Evolutionary conservation across 768 basidiomycete genomes (phyloP), one percentile per base, ranked within the genome.

Genomic region (Leccinum fibrillosum): DNA sequence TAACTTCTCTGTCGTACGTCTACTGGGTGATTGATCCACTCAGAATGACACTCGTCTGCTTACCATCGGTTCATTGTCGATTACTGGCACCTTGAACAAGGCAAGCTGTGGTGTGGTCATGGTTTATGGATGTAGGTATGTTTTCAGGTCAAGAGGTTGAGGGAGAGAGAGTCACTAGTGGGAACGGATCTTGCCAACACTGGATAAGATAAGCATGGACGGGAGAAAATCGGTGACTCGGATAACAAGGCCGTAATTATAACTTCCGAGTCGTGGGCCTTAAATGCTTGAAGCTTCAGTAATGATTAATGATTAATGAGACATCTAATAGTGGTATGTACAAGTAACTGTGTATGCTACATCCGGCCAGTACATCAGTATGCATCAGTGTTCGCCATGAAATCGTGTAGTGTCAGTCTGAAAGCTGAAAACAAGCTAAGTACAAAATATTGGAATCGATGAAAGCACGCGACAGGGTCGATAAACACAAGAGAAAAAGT

Each of bases 21-120:
- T 39, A 49, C 8, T 58, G 52, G 55, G 53, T 42, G 11, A 60
- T 45, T 11, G 37, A 52, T 30, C 17, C 34, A 28, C 8, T 32
- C 54, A 26, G 25, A 52, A 49, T 17, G 15, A 37, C 13, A 9
- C 8, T 23, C 25, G 6, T 37, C 51, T 48, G 70, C 79, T 66
- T 65, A 92, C 92, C 90, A 98, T 89, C 44, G 92, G 90, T 76
- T 98, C 97, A 86, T 99, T 99, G 56, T 89, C 82, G 69, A 94
- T 79, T 23, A 74, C 78, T 21, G 96, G 96, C 57, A 93, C 83
- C 70, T 87, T 89, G 86, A 95, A 97, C 4, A 84, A 65, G 19
- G 91, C 94, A 49, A 96, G 86, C 67, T 90, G 89, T 49, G 90
- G 85, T 55, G 80, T 82, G 44, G 83, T 68, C 87, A 88, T 89